Conservation (phyloP, 2,329 filamentous ascomycete genomes). For the Epichloe gansuensis region DNA sequence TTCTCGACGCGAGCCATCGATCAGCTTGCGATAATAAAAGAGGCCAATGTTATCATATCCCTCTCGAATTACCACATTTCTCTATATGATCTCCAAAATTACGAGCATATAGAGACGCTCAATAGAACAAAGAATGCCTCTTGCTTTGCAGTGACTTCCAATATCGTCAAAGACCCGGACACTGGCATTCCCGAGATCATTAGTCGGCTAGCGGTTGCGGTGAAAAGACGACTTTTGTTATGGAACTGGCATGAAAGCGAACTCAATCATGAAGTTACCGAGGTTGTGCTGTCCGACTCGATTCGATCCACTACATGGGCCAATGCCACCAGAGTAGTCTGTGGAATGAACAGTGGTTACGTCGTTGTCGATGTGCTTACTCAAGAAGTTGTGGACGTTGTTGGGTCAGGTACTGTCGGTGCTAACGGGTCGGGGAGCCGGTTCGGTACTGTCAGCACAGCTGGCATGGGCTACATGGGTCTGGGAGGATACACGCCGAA, state of each 20-base stretch:
- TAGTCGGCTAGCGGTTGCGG: slow-evolving; percentile 77
- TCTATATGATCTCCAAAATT: slow-evolving; percentile 78
- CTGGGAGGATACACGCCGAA: slow-evolving; percentile 85
- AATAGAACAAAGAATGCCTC: slow-evolving; percentile 76
- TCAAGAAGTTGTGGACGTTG: slow-evolving; percentile 63
- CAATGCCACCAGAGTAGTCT: slow-evolving; percentile 72
- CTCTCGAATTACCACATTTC: slow-evolving; percentile 83
- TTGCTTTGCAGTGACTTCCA: slow-evolving; percentile 85
- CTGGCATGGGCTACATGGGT: slow-evolving; percentile 93
- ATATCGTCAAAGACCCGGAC: slow-evolving; percentile 78
- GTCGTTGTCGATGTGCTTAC: slow-evolving; percentile 74
- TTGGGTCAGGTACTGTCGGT: slow-evolving; percentile 60
- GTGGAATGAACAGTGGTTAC: slow-evolving; percentile 84
- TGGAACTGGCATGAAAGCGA: slow-evolving; percentile 98
- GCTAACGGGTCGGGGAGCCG: slow-evolving; percentile 52
- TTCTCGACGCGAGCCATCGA: slow-evolving; percentile 85
- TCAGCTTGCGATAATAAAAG: slow-evolving; percentile 90
- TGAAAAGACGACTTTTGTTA: slow-evolving; percentile 77
- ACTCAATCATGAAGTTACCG: slow-evolving; percentile 56
- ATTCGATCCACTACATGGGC: slow-evolving; percentile 89
- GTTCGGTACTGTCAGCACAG: slow-evolving; percentile 71
- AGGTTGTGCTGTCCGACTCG: slow-evolving; percentile 68
- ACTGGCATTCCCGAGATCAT: slow-evolving; percentile 90
- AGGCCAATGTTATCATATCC: slow-evolving; percentile 81
- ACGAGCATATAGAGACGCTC: slow-evolving; percentile 67